Base-by-base conservation (phyloP, 75 land plant species). In the Selaginella moellendorffii region DNA sequence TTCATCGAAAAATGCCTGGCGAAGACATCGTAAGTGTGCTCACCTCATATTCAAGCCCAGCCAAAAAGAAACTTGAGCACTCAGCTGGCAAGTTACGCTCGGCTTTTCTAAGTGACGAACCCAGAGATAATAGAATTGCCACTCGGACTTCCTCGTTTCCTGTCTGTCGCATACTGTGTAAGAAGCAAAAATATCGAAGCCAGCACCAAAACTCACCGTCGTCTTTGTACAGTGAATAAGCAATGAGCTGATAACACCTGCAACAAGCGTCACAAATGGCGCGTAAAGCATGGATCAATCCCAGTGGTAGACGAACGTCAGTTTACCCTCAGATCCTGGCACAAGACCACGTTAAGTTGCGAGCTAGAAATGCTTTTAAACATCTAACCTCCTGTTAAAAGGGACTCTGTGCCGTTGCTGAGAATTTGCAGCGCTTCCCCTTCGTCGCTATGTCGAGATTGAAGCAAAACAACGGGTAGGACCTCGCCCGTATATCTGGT, bases 321-420 rank as follows among this genome's bases (percentile, higher is more conserved):
- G 79, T 63, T 92, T 95, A 30, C 99, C 99, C 76, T 95, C 99
- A 10, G 97, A 80, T 54, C 99, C 99, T 95, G 83, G 46, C 46
- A 36, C 46, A 36, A 36, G 5, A 36, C 5, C 46, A 36, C 5
- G 5, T 14, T 36, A 36, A n/a, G 14, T 5, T 5, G 46, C 14
- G 14, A 5, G 14, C 14, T 36, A 5, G 46, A 36, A 36, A 36
- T 5, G n/a, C n/a, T n/a, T n/a, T n/a, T n/a, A n/a, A n/a, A n/a
- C n/a, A n/a, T n/a, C 5, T 36, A 5, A 95, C 99, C 99, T 74
- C 84, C 84, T 17, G 80, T 63, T 36, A 77, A 64, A 56, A 81
- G 20, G 53, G 83, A 68, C 84, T 95, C 99, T 24, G 90, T 87
- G 76, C 84, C 90, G 76, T 97, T 74, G 2, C 70, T 59, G 23